These are phyloP conservation scores for Dryas integrifolia DNA, from an alignment of 331 rosid species.

Conservation along the genomic window DNA sequence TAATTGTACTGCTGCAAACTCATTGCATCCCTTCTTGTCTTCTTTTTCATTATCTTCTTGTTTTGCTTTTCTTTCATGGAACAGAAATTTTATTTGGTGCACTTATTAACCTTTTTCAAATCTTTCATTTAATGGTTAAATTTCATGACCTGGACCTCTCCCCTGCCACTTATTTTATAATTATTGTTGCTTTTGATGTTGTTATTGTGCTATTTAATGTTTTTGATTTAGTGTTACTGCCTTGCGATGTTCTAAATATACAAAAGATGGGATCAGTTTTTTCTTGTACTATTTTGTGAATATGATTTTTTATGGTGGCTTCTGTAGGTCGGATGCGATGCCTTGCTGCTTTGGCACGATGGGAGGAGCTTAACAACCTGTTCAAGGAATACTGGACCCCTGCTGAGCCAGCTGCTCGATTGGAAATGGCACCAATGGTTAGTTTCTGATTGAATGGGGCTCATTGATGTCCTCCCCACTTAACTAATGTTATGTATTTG, in stretches of 20 bases:
- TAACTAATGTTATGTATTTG: constrained; percentile 9
- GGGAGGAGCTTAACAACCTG: constrained; percentile 91
- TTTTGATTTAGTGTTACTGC: not conserved
- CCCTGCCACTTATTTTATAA: not conserved
- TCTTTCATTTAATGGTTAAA: too few species aligned
- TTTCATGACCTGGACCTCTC: too few species aligned
- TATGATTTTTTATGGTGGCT: constrained; percentile 28
- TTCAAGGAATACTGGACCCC: constrained; percentile 95
- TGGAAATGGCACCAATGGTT: constrained; percentile 99
- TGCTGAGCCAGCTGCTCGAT: constrained; percentile 90
- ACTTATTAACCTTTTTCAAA: too few species aligned
- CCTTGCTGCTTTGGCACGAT: constrained; percentile 97
- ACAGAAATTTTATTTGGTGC: too few species aligned
- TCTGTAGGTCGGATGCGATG: constrained; percentile 89
- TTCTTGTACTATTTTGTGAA: constrained; percentile 10
- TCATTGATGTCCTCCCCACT: constrained; percentile 18
- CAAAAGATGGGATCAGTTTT: not conserved
- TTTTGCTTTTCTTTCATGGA: too few species aligned
- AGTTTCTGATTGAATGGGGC: constrained; percentile 29
- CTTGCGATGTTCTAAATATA: too few species aligned
- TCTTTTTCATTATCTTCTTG: too few species aligned
- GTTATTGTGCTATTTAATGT: not conserved
- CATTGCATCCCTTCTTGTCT: too few species aligned
- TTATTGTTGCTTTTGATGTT: not conserved
- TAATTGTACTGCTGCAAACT: too few species aligned